Conservation (phyloP, 225 moss, liverwort and hornwort species). For the Marchantia polymorpha region DNA sequence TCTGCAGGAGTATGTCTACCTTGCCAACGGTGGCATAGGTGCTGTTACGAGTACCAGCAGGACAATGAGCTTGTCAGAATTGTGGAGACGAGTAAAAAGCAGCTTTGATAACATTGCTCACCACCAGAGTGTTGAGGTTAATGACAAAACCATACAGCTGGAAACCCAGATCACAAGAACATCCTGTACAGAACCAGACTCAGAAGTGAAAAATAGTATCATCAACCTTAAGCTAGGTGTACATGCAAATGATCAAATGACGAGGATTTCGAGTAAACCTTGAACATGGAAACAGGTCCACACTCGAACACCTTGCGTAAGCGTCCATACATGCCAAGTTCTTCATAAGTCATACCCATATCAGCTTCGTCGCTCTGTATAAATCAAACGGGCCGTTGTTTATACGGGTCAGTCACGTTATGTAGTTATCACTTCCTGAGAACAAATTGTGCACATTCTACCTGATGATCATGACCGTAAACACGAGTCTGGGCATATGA, state of each 20-base stretch:
- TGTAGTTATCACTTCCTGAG: not conserved
- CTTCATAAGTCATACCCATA: slow-evolving; percentile 97
- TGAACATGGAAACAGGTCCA: slow-evolving; percentile 93
- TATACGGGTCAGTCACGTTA: not conserved
- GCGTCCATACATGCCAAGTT: slow-evolving; percentile 93
- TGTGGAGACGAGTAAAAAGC: not conserved
- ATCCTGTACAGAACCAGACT: not conserved
- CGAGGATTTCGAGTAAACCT: slow-evolving; percentile 35
- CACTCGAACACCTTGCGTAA: slow-evolving; percentile 76
- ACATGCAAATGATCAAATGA: not conserved
- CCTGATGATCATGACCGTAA: not conserved
- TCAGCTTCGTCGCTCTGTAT: slow-evolving; percentile 72
- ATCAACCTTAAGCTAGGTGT: not conserved
- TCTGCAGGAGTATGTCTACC: slow-evolving; percentile 71
- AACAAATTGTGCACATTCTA: not conserved
- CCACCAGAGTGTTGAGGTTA: not conserved
- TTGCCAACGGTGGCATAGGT: slow-evolving; percentile 76
- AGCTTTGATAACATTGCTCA: not conserved
- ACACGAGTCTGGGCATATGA: not conserved
- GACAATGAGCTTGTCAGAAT: not conserved
- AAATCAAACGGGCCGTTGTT: not conserved
- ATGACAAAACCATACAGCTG: not conserved
- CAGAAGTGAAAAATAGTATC: not conserved
- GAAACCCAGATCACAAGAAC: not conserved
- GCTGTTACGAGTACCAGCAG: slow-evolving; percentile 30